Evolutionary conservation across 345 rosid species (phyloP).

Genomic region (Sonneratia alba): DNA sequence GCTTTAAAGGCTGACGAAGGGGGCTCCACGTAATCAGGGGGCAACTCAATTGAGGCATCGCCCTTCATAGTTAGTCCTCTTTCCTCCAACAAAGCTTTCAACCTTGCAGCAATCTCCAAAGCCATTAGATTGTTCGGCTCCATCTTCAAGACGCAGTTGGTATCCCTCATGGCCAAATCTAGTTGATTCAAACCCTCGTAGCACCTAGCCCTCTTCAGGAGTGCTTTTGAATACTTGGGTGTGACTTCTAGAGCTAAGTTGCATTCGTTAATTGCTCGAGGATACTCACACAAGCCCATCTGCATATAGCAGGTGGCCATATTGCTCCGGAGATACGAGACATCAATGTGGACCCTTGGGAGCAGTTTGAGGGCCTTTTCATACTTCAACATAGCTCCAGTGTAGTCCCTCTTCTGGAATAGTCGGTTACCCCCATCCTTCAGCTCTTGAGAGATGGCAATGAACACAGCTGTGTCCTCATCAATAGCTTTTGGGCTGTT

Average conservation of each 20-base stretch:
- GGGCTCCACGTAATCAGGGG: slow-evolving; percentile 65
- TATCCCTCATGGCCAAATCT: slow-evolving; percentile 73
- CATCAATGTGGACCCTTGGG: slow-evolving; percentile 50
- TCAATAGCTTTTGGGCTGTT: slow-evolving; percentile 31
- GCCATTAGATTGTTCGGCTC: slow-evolving; percentile 78
- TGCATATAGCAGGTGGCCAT: slow-evolving; percentile 95
- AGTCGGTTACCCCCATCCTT: slow-evolving; percentile 78
- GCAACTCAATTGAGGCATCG: slow-evolving; percentile 49
- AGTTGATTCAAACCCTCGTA: slow-evolving; percentile 76
- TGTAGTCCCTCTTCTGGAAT: slow-evolving; percentile 70
- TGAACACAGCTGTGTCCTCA: slow-evolving; percentile 40
- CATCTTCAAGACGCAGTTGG: slow-evolving; percentile 40
- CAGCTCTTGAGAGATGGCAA: slow-evolving; percentile 53
- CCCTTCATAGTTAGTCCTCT: slow-evolving; percentile 54
- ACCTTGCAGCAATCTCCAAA: slow-evolving; percentile 55
- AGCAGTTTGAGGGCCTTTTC: slow-evolving; percentile 76
- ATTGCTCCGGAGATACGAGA: slow-evolving; percentile 56
- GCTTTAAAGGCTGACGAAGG: slow-evolving; percentile 18
- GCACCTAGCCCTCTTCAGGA: slow-evolving; percentile 82
- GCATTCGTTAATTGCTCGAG: slow-evolving; percentile 64
- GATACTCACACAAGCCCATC: slow-evolving; percentile 60
- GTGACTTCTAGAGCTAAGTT: slow-evolving; percentile 63
- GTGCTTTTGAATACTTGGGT: slow-evolving; percentile 60
- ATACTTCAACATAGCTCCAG: slow-evolving; percentile 66
- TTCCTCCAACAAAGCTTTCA: slow-evolving; percentile 39